Base-by-base conservation (phyloP, 106 monocot genomes). In the Dactylorhiza incarnata region DNA sequence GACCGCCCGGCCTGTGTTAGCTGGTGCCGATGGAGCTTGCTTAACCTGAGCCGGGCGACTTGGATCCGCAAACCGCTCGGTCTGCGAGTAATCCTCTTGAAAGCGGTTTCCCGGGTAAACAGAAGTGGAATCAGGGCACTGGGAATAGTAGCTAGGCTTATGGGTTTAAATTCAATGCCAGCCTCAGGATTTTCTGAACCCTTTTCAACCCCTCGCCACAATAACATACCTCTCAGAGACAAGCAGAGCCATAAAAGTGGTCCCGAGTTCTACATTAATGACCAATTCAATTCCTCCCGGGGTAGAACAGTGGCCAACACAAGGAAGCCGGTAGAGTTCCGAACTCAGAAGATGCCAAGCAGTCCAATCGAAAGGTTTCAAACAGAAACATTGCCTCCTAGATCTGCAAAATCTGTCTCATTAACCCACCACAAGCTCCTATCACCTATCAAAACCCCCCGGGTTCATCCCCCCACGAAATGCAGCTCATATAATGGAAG, bases 131-230 rank as follows among this genome's bases (percentile, higher is more conserved):
- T 49, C 13, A 89, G 89, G 75, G 87, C 86, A 5, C 91, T 94
- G 12, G 91, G 97, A 24, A 89, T 97, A 11, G 97, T 97, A 8
- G 97, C 97, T 56, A 82, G 89, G 73, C 87, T 97, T 15, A 97
- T 97, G 97, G 97, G 97, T 53, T 79, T 97, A 48, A 91, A 97
- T 45, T 81, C 97, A 11, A 71, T 94, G 80, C 97, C 97, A 44
- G 54, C 80, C 46, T 82, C 91, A 58, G 62, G 83, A 71, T 72
- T 65, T 74, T 78, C 86, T 2, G 97, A 97, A 54, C 87, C 91
- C 9, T 87, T 75, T 47, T 85, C 82, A 22, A 84, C 93, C 5
- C 90, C 93, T 5, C 84, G 87, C 14, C 54, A 81, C 19, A 90
- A 90, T 49, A 48, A 73, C 75, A 69, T 76, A 25, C 84, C 85